Evolutionary conservation across 1,139 yeast species (phyloP), one percentile per base, ranked within the genome.

Genomic region (Suhomyces yuchorum): DNA sequence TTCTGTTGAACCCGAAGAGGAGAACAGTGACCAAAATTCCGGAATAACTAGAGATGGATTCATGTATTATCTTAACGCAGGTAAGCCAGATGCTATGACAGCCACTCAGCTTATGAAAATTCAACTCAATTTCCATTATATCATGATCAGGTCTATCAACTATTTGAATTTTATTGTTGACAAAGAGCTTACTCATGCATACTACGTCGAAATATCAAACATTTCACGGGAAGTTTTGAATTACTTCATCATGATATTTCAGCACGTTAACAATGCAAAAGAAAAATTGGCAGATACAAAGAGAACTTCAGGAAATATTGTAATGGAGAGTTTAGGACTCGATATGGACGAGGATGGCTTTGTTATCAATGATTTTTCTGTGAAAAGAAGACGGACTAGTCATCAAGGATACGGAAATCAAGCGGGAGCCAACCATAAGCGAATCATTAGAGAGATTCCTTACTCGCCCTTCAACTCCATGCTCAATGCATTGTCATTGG

Each of bases 131-230:
- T 75, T 76, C 58, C 80, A 75, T 53, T 76, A 71, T 49, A 60
- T 72, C 40, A 60, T 75, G 42, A 75, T 76, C 40, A 51, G 81
- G 46, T 71, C 78, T 1, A 69, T 70, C 67, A 76, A 76, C 56
- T 75, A 75, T 52, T 61, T 76, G 41, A 76, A 76, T 55, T 76
- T 76, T 51, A 73, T 75, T 35, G 75, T 75, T 40, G 80, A 76
- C 47, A 68, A 71, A 46, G 81, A 75, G 52, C 61, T 75, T 42
- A 72, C 71, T 12, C 66, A 62, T 45, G 60, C 62, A 37, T 70
- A 73, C 51, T 75, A 73, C 49, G 56, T 62, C 15, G 68, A 72
- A 48, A 67, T 76, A 12, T 62, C 69, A 6, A 64, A 63, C 14
- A 71, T 76, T 14, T 69, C 78, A 1, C 59, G 66, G 42, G 80